Evolutionary conservation across 1,284 basidiomycete genomes (phyloP).

Genomic region (Pseudozyma pruni): DNA sequence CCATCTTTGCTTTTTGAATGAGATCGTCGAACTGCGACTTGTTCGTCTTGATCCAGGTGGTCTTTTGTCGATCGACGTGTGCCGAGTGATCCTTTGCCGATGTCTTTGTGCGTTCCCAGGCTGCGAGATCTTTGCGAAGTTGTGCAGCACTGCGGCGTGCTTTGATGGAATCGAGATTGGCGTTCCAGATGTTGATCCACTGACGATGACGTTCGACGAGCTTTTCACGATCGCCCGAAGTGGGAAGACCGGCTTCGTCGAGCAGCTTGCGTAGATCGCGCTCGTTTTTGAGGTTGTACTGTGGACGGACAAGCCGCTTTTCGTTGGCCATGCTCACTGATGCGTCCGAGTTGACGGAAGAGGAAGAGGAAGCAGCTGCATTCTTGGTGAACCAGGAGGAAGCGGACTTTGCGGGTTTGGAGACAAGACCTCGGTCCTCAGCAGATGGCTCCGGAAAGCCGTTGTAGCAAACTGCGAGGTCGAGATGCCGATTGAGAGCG

Average conservation of each 20-base stretch:
- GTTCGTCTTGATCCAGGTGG: constrained; percentile 38
- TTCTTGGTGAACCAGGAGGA: constrained; percentile 36
- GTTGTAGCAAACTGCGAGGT: constrained; percentile 39
- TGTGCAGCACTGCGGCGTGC: constrained; percentile 33
- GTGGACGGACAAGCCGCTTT: constrained; percentile 55
- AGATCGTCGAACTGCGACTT: constrained; percentile 43
- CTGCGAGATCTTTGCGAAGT: constrained; percentile 46
- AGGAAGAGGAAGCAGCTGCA: constrained; percentile 2
- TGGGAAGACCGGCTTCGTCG: constrained; percentile 41
- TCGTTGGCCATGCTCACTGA: constrained; percentile 16
- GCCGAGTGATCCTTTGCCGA: constrained; percentile 35
- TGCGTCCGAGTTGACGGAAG: constrained; percentile 11
- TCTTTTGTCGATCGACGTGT: constrained; percentile 25
- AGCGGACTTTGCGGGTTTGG: constrained; percentile 13
- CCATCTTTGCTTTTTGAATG: constrained; percentile 31
- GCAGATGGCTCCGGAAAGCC: constrained; percentile 47
- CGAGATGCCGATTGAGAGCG: constrained; percentile 60
- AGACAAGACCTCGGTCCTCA: constrained; percentile 34
- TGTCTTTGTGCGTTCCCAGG: constrained; percentile 53
- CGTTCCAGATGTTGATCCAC: constrained; percentile 65
- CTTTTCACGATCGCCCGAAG: constrained; percentile 46
- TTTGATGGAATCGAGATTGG: constrained; percentile 62
- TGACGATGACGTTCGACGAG: constrained; percentile 60
- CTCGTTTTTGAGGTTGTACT: constrained; percentile 57
- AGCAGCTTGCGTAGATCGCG: constrained; percentile 58